Conservation (phyloP, 495 filamentous ascomycete genomes). For the Penicillium malachiteum region DNA sequence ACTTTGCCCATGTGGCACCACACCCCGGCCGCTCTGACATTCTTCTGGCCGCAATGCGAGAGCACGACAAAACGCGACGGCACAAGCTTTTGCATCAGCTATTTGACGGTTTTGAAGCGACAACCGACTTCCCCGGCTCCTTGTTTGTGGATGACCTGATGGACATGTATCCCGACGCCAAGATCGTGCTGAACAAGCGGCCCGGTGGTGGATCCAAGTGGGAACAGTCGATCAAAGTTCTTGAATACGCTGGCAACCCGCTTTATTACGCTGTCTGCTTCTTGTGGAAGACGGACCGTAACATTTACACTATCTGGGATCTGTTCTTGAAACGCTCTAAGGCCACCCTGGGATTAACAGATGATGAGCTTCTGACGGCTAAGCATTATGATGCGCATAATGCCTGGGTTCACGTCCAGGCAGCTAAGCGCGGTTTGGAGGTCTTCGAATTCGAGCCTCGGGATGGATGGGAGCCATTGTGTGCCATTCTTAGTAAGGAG, state of each 20-base stretch:
- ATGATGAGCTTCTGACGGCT: slow-evolving; percentile 5
- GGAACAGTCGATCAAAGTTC: slow-evolving; percentile 8
- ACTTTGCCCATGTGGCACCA: slow-evolving; percentile 20
- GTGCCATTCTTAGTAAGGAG: slow-evolving; percentile 24
- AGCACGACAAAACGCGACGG: slow-evolving; percentile 14
- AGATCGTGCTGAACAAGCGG: slow-evolving; percentile 30
- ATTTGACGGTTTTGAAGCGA: slow-evolving; percentile 24
- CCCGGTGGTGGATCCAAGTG: slow-evolving; percentile 11
- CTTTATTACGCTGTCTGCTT: not conserved
- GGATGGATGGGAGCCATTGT: slow-evolving; percentile 31
- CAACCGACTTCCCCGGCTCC: slow-evolving; percentile 22
- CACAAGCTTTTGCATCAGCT: slow-evolving; percentile 23
- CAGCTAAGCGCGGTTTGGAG: slow-evolving; percentile 9
- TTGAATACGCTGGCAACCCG: not conserved
- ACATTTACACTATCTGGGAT: slow-evolving; percentile 3
- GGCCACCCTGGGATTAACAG: not conserved
- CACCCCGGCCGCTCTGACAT: slow-evolving; percentile 6
- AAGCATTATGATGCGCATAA: slow-evolving; percentile 17
- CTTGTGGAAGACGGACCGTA: slow-evolving; percentile 13
- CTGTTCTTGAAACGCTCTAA: not conserved
- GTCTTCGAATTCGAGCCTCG: slow-evolving; percentile 27
- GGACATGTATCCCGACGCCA: slow-evolving; percentile 36
- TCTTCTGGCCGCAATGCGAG: slow-evolving; percentile 12
- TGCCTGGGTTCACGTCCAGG: slow-evolving; percentile 10
- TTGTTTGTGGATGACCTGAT: slow-evolving; percentile 30